phyloP scores from a whole-genome alignment of 2,329 filamentous ascomycete species.

The Cladophialophora bantiana region DNA sequence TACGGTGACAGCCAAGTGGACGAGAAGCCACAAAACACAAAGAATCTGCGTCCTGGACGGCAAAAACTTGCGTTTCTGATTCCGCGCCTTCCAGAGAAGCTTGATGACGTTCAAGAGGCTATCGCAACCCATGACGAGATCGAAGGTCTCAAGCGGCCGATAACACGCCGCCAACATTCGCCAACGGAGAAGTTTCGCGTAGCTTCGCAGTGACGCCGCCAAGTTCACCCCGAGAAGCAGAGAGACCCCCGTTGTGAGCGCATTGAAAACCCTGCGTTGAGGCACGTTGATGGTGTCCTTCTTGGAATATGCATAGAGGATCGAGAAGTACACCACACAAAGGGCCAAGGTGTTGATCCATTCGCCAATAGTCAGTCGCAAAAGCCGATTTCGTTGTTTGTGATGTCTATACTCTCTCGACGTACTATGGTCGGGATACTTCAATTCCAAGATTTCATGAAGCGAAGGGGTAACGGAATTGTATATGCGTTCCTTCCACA shows the following conservation, averaged over 20 bases:
- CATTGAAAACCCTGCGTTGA: constrained; percentile 36
- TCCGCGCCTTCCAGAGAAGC: constrained; percentile 33
- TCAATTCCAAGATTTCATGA: constrained; percentile 28
- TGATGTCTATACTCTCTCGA: constrained; percentile 26
- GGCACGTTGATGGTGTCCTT: constrained; percentile 23
- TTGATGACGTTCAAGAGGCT: constrained; percentile 34
- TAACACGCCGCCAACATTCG: constrained; percentile 33
- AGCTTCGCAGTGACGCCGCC: constrained; percentile 35
- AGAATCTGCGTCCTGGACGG: constrained; percentile 35
- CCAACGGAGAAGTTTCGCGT: constrained; percentile 37
- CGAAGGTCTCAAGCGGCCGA: constrained; percentile 35
- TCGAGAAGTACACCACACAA: constrained; percentile 31
- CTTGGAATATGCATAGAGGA: constrained; percentile 31
- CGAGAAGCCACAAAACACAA: constrained; percentile 34
- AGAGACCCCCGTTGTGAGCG: constrained; percentile 31
- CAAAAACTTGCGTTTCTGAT: constrained; percentile 21
- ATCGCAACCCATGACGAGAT: constrained; percentile 38
- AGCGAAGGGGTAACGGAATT: constrained; percentile 29
- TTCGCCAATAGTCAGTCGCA: constrained; percentile 35
- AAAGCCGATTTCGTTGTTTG: constrained; percentile 33
- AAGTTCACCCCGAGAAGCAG: constrained; percentile 36
- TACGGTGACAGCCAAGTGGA: constrained; percentile 33
- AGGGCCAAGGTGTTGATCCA: constrained; percentile 32
- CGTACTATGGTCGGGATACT: constrained; percentile 13
- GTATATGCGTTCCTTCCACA: constrained; percentile 22